Base-by-base conservation (phyloP, 2,329 filamentous ascomycete genomes). In the Aspergillus luchuensis region DNA sequence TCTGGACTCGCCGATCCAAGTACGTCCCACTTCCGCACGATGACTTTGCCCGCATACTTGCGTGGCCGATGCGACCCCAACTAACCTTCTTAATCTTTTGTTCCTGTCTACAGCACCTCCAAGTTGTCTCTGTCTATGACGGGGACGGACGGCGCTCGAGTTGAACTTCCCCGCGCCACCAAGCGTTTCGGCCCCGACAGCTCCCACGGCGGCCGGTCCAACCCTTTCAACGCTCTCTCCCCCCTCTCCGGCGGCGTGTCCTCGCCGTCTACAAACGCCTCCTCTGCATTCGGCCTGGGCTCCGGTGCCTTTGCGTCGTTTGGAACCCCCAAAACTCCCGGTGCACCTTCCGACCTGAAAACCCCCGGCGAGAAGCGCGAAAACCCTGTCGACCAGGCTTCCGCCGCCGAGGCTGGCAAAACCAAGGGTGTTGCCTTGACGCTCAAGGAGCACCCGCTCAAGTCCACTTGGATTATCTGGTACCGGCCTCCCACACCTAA, bases 281-380 rank as follows among this genome's bases (percentile, higher is more conserved):
- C 92, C 17, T 93, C 90, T 71, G 93, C 94, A 60, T 99, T 99
- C 79, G 93, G 92, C 54, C 82, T 99, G 62, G 95, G 95, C 43
- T 96, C 92, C 17, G 95, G 95, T 69, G 95, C 95, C 58, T 99
- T 99, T 76, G 94, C 94, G 41, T 96, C 93, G n/a, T 96, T 96
- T 76, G 93, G 94, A 81, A 93, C 92, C 2, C 91, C 92, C 56
- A 98, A 97, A 82, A 89, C 91, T 50, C 85, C 90, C 8, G 91
- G 89, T 54, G 89, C 91, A 65, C 87, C 89, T 13, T 91, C 96
- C 76, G 93, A 97, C 67, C 85, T 89, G 67, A 87, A 87, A 67
- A 78, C 80, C n/a, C 81, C 81, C 3, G 78, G 79, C 19, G 88
- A 92, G 70, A 91, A 89, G 77, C 85, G 84, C 68, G 82, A 86